Evolutionary conservation across 2,329 filamentous ascomycete genomes (phyloP).

Genomic region (Moelleriella libera): DNA sequence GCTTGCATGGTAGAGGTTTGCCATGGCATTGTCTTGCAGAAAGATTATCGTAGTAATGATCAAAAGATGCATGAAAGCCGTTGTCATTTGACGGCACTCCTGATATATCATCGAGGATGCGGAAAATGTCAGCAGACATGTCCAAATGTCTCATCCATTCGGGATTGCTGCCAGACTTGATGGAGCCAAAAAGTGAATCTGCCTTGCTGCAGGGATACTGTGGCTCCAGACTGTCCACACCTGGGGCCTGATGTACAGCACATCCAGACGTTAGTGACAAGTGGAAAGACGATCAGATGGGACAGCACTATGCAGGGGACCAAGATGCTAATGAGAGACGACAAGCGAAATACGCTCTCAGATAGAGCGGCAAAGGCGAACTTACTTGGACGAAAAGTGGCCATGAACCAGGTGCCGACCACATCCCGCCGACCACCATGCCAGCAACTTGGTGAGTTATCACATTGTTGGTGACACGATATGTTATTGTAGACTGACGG

Average conservation of each 20-base stretch:
- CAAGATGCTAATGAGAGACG: neutral
- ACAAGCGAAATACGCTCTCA: neutral
- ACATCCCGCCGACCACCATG: constrained; percentile 63
- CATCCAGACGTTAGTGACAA: too few relatives aligned
- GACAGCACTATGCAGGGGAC: too few relatives aligned
- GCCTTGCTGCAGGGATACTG: constrained; percentile 51
- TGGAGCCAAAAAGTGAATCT: constrained; percentile 22
- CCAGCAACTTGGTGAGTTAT: constrained; percentile 72
- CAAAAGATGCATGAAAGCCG: constrained; percentile 58
- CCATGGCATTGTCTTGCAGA: constrained; percentile 65
- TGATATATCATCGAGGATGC: constrained; percentile 50
- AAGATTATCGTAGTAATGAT: constrained; percentile 78
- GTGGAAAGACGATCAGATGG: too few relatives aligned
- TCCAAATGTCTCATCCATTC: constrained; percentile 52
- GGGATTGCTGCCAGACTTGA: constrained; percentile 27
- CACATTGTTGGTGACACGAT: constrained; percentile 66
- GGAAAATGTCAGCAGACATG: constrained; percentile 38
- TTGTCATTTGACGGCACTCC: constrained; percentile 40
- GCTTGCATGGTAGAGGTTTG: constrained; percentile 57
- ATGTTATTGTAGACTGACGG: constrained; percentile 34
- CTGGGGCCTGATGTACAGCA: constrained; percentile 21
- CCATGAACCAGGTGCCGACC: constrained; percentile 24
- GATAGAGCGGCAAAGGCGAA: neutral
- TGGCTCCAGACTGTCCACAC: constrained; percentile 61
- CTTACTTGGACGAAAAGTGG: constrained; percentile 32